A percentile compares a stretch with the other conserved stretches of the same genome.
These are phyloP conservation scores for Ogataea saltuana DNA, from an alignment of 805 yeast genomes.

Conservation along the genomic window DNA sequence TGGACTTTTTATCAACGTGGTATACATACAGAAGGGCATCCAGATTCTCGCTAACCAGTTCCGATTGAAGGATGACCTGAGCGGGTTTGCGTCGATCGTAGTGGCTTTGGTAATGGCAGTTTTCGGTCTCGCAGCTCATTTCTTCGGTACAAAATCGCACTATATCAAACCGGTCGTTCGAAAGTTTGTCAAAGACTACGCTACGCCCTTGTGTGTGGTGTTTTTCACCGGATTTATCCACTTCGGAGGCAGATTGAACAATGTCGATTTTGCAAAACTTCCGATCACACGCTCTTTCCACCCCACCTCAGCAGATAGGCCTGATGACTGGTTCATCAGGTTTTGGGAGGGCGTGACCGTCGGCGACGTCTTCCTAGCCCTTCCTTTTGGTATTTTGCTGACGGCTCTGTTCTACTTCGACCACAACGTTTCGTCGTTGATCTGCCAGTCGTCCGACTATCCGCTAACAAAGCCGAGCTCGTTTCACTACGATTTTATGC, in stretches of 20 bases:
- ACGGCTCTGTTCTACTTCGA: constrained; percentile 90
- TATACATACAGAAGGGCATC: constrained; percentile 88
- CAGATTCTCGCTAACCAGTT: constrained; percentile 80
- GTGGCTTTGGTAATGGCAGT: constrained; percentile 74
- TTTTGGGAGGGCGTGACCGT: constrained; percentile 71
- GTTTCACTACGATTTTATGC: constrained; percentile 89
- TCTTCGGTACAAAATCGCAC: constrained; percentile 62
- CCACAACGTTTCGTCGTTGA: constrained; percentile 90
- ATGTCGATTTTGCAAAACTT: constrained; percentile 57
- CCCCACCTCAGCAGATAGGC: constrained; percentile 60
- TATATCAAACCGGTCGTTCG: constrained; percentile 62
- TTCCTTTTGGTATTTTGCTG: constrained; percentile 87
- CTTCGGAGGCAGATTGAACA: constrained; percentile 75
- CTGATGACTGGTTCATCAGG: constrained; percentile 74
- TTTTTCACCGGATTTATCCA: constrained; percentile 93
- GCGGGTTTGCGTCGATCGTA: constrained; percentile 65
- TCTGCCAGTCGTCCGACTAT: constrained; percentile 83
- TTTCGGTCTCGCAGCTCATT: constrained; percentile 63
- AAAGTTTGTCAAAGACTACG: constrained; percentile 78
- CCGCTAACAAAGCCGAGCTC: constrained; percentile 84
- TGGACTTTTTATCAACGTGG: constrained; percentile 86
- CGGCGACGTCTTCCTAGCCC: constrained; percentile 79
- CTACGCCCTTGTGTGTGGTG: constrained; percentile 78
- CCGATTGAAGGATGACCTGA: constrained; percentile 33
- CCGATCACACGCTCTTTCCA: constrained; percentile 72